These are phyloP conservation scores for Pluteus cervinus DNA, from an alignment of 768 basidiomycete species.

Conservation along the genomic window DNA sequence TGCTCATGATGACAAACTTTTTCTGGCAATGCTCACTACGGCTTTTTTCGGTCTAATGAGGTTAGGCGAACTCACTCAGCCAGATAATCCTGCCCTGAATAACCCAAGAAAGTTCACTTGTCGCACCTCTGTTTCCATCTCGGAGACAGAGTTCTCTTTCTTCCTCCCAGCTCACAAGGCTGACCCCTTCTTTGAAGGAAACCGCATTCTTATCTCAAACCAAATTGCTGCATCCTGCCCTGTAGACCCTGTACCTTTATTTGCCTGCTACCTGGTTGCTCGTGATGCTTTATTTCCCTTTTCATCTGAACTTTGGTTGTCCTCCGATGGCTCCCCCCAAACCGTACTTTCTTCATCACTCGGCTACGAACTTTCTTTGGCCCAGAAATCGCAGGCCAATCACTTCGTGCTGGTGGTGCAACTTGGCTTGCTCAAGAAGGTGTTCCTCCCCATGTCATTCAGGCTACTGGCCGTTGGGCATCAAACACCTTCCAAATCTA, in stretches of 20 bases:
- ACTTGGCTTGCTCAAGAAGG: slow-evolving; percentile 29
- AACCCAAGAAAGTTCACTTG: no score
- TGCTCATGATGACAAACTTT: slow-evolving; percentile 19
- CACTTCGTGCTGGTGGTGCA: slow-evolving; percentile 34
- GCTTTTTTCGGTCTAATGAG: slow-evolving; percentile 26
- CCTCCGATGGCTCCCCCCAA: slow-evolving; percentile 23
- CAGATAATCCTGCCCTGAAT: slow-evolving; percentile 11
- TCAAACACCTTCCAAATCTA: slow-evolving; percentile 29
- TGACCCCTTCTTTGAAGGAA: slow-evolving; percentile 23
- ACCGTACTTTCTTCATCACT: slow-evolving; percentile 24
- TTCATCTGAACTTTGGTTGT: slow-evolving; percentile 27
- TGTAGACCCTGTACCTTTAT: slow-evolving; percentile 10
- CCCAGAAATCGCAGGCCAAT: slow-evolving; percentile 23
- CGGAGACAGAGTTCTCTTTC: no score
- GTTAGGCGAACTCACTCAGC: slow-evolving; percentile 25
- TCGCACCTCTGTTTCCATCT: no score
- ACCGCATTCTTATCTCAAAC: slow-evolving; percentile 14
- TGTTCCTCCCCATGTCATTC: slow-evolving; percentile 23
- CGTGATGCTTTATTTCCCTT: slow-evolving; percentile 19
- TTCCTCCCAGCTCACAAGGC: slow-evolving; percentile 32
- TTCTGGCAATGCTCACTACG: slow-evolving; percentile 16
- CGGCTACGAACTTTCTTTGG: slow-evolving; percentile 19
- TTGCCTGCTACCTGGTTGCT: slow-evolving; percentile 15
- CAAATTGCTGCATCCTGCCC: no score
- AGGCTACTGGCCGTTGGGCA: slow-evolving; percentile 31